phyloP scores from a whole-genome alignment of 2,329 filamentous ascomycete genomes.

The Fusarium sp. region DNA sequence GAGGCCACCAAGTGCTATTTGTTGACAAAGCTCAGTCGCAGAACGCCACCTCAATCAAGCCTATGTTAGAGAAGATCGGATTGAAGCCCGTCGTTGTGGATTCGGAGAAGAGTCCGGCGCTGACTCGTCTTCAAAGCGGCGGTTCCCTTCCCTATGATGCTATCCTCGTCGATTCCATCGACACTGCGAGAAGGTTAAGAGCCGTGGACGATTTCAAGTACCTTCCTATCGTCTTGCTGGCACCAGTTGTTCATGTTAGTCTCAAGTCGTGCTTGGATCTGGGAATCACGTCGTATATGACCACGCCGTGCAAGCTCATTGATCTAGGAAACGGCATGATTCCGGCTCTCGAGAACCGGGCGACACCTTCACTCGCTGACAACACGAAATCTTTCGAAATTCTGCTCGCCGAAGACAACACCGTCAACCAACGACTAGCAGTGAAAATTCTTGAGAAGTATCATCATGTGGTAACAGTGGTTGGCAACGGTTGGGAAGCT shows the following conservation, averaged over 20 bases:
- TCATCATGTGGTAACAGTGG: constrained; percentile 90
- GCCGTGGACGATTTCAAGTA: constrained; percentile 97
- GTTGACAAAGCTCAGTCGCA: constrained; percentile 89
- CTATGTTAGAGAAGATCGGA: constrained; percentile 81
- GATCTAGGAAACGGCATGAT: constrained; percentile 97
- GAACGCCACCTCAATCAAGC: constrained; percentile 77
- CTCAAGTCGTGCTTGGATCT: constrained; percentile 93
- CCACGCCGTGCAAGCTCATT: constrained; percentile 91
- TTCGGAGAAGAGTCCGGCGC: constrained; percentile 73
- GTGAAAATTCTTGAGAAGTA: constrained; percentile 98
- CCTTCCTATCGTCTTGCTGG: constrained; percentile 91
- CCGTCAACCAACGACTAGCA: constrained; percentile 94
- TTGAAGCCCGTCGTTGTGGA: constrained; percentile 86
- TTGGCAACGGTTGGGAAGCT: constrained; percentile 93
- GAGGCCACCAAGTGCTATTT: constrained; percentile 90
- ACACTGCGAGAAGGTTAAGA: constrained; percentile 85
- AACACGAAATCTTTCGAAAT: constrained; percentile 97
- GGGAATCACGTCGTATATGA: constrained; percentile 99
- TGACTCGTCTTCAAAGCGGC: constrained; percentile 61
- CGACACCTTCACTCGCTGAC: constrained; percentile 89
- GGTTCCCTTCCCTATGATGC: constrained; percentile 84
- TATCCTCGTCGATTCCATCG: constrained; percentile 93
- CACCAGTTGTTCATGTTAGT: constrained; percentile 87
- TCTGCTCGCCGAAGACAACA: constrained; percentile 93
- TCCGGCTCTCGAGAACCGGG: constrained; percentile 90